A percentile compares a stretch with the other conserved stretches of the same genome.
Conservation (phyloP, 2,329 filamentous ascomycete genomes). For the Talaromyces amestolkiae region DNA sequence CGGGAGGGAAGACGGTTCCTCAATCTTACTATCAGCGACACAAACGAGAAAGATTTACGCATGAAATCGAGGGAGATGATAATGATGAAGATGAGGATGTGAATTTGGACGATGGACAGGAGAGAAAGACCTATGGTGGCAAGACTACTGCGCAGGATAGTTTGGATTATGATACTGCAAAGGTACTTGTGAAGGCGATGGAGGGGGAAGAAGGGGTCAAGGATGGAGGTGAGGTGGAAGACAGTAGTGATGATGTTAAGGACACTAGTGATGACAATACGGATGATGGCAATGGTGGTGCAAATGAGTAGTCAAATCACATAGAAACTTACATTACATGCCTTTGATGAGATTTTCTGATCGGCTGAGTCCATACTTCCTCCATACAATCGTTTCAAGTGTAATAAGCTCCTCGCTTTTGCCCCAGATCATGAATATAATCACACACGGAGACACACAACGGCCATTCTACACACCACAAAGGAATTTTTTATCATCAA, state of each 20-base stretch:
- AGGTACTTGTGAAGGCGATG: background rate
- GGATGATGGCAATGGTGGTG: background rate
- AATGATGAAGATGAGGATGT: background rate
- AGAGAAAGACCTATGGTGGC: background rate
- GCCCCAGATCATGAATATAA: background rate
- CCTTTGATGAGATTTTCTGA: background rate
- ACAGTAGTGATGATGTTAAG: background rate
- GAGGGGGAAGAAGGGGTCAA: background rate
- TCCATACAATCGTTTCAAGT: background rate
- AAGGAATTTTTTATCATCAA: background rate
- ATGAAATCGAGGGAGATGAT: background rate
- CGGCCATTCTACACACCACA: background rate
- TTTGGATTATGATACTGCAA: background rate
- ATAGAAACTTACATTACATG: background rate
- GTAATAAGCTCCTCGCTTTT: no score
- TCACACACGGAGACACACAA: background rate
- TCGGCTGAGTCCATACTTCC: background rate
- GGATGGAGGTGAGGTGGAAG: background rate
- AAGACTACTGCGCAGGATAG: background rate
- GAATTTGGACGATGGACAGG: background rate
- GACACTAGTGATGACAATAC: background rate
- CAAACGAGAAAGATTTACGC: background rate
- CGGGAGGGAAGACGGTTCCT: slow-evolving; percentile 11
- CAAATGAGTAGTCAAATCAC: background rate
- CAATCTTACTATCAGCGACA: background rate